Evolutionary conservation across 169 alveolate genomes (phyloP).

Genomic region (Eimeria tenella): DNA sequence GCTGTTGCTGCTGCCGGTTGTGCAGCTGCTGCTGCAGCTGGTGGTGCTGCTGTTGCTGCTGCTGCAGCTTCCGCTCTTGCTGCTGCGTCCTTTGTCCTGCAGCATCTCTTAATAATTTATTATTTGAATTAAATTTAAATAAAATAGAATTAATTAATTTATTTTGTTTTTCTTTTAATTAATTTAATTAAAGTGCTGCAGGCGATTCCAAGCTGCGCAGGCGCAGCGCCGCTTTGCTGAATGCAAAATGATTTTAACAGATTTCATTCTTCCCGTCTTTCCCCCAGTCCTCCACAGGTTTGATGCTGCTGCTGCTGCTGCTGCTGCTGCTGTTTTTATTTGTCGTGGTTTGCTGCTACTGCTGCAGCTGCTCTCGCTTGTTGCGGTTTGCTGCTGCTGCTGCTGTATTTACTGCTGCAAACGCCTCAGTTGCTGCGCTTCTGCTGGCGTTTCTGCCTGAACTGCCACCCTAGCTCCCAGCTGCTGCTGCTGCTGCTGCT

Average conservation of each 20-base stretch:
- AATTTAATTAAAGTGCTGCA: neutral
- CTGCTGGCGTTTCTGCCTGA: neutral
- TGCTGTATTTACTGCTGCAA: neutral
- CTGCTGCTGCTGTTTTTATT: too few relatives aligned
- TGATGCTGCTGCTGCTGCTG: neutral
- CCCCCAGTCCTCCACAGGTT: constrained; percentile 65
- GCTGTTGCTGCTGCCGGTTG: too few relatives aligned
- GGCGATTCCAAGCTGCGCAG: constrained; percentile 47
- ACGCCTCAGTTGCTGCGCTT: neutral
- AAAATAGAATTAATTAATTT: neutral
- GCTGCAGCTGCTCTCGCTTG: too few relatives aligned
- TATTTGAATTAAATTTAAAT: neutral
- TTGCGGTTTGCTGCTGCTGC: neutral
- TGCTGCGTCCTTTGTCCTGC: neutral
- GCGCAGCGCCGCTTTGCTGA: neutral
- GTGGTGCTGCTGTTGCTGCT: too few relatives aligned
- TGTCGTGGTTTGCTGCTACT: too few relatives aligned
- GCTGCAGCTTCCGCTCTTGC: neutral
- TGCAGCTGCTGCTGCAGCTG: too few relatives aligned
- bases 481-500: constrained; percentile 9
- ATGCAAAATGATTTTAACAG: constrained; percentile 7
- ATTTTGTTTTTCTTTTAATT: too few relatives aligned
- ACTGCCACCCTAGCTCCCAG: neutral
- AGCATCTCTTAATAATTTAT: too few relatives aligned
- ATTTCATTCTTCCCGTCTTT: constrained; percentile 10